Evolutionary conservation across 2,329 filamentous ascomycete genomes (phyloP).

Genomic region (Aspergillus sergii): DNA sequence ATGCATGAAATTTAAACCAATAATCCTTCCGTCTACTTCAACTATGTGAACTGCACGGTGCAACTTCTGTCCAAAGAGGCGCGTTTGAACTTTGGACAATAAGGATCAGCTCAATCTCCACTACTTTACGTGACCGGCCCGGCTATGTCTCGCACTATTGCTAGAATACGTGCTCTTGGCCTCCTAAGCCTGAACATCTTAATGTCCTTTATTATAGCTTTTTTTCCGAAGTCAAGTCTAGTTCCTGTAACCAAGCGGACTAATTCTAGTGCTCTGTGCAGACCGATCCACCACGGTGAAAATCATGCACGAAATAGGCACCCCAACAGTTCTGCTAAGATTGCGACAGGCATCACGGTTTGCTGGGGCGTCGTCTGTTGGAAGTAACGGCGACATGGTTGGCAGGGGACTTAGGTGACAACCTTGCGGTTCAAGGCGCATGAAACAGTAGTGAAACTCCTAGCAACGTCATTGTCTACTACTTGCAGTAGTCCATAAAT

Average conservation of each 20-base stretch:
- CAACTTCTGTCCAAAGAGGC: neutral
- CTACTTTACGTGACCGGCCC: neutral
- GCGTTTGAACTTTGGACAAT: neutral
- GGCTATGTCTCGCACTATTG: neutral
- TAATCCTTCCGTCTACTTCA: neutral
- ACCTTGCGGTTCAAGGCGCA: neutral
- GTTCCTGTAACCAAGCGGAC: neutral
- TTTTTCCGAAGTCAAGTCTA: neutral
- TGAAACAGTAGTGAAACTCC: slow-evolving; percentile 21
- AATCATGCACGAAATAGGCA: slow-evolving; percentile 10
- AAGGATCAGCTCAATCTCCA: slow-evolving; percentile 3
- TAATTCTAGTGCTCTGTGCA: neutral
- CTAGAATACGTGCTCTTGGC: neutral
- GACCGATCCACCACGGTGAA: slow-evolving; percentile 5
- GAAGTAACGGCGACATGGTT: neutral
- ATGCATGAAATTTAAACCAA: neutral
- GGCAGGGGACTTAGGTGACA: neutral
- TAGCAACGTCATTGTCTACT: neutral
- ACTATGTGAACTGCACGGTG: neutral
- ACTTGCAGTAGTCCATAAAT: neutral
- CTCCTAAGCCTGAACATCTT: neutral
- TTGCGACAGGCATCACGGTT: slow-evolving; percentile 10
- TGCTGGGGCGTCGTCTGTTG: neutral
- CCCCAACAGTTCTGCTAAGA: slow-evolving; percentile 14
- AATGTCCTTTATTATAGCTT: neutral